These are phyloP conservation scores for Wallacemonas rigidus DNA, from an alignment of 208 protist species.

Conservation along the genomic window DNA sequence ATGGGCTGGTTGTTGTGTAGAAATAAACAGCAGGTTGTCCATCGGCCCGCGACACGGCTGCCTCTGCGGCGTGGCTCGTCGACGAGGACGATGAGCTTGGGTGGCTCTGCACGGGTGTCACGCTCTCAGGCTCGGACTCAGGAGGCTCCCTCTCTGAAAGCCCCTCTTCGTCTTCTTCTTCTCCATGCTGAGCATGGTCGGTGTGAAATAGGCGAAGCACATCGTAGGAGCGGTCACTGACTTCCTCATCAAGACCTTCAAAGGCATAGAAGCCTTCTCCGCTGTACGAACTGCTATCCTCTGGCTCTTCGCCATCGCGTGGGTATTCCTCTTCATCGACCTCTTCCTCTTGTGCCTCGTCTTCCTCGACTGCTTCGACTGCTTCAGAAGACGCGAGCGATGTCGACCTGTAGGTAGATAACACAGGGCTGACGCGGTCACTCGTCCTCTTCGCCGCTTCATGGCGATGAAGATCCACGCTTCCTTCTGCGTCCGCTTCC, in stretches of 20 bases:
- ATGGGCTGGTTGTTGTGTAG: too few relatives aligned
- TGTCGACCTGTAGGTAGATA: too few relatives aligned
- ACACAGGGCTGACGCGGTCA: too few relatives aligned
- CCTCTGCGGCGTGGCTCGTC: too few relatives aligned
- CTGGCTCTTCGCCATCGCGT: background rate
- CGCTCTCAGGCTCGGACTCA: too few relatives aligned
- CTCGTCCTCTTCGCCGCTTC: too few relatives aligned
- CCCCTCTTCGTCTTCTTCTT: constrained; percentile 6
- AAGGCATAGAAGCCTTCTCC: constrained; percentile 1
- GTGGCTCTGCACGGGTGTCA: too few relatives aligned
- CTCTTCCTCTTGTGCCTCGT: constrained; percentile 5
- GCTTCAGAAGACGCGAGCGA: background rate
- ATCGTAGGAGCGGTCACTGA: background rate
- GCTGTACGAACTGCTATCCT: background rate
- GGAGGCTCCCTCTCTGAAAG: background rate
- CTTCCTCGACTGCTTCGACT: background rate
- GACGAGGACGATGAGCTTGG: too few relatives aligned
- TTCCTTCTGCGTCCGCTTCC: background rate
- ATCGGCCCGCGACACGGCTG: too few relatives aligned
- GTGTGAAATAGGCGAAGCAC: background rate
- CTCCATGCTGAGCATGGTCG: background rate
- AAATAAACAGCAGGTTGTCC: too few relatives aligned
- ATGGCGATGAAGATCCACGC: background rate
- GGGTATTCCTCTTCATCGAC: background rate
- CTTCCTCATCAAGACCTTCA: background rate